Evolutionary conservation across 345 rosid genomes (phyloP).

Genomic region (Rhizophora apiculata): DNA sequence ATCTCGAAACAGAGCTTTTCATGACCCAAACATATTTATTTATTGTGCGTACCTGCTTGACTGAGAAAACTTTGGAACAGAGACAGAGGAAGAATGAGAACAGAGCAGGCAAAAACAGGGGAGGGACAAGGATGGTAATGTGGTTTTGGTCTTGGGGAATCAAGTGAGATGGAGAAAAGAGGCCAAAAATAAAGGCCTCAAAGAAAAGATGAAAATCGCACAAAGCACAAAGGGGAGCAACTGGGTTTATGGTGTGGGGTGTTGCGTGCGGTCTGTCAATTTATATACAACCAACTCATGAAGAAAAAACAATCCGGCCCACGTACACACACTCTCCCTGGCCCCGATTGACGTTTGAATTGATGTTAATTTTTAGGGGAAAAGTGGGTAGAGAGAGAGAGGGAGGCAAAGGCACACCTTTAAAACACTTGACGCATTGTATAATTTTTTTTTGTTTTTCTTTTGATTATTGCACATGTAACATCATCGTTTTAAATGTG

Average conservation of each 20-base stretch:
- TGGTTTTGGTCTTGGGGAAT: constrained; percentile 1
- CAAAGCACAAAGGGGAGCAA: not conserved
- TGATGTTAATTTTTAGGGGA: too few relatives aligned
- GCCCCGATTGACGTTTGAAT: too few relatives aligned
- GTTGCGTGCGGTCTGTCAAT: not conserved
- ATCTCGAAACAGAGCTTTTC: too few relatives aligned
- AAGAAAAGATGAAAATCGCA: constrained; percentile 5
- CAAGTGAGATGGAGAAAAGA: not conserved
- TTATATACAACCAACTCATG: not conserved
- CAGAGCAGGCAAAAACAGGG: not conserved
- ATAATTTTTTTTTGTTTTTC: too few relatives aligned
- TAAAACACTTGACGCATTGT: too few relatives aligned
- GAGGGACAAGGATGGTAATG: not conserved
- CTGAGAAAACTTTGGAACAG: not conserved
- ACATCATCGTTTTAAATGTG: too few relatives aligned
- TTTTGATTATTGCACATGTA: too few relatives aligned
- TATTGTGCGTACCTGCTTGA: not conserved
- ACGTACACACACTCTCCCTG: too few relatives aligned
- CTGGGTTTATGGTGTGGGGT: constrained; percentile 2
- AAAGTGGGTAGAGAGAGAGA: too few relatives aligned
- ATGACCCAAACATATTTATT: too few relatives aligned
- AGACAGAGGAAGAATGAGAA: not conserved
- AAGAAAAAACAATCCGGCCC: too few relatives aligned
- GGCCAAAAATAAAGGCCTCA: constrained; percentile 2
- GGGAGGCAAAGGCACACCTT: too few relatives aligned